These are phyloP conservation scores for Aspergillus brunneoviolaceus DNA, from an alignment of 2,329 filamentous ascomycete genomes.

Conservation along the genomic window DNA sequence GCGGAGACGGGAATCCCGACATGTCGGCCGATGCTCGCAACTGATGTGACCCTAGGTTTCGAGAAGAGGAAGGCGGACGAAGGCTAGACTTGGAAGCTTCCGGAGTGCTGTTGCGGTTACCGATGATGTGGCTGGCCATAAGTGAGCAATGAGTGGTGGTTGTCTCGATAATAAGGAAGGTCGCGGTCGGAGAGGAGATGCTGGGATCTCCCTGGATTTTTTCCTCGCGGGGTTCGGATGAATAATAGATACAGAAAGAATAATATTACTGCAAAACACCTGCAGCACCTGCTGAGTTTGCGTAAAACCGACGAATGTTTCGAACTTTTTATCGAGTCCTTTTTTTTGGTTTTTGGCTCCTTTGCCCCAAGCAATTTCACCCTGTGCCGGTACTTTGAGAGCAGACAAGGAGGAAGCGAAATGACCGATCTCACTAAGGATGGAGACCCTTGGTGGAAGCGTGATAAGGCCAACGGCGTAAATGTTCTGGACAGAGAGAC, in stretches of 20 bases:
- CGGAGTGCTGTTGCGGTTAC: constrained; percentile 95
- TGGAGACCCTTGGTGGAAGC: constrained; percentile 18
- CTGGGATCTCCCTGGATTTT: neutral
- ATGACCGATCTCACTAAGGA: constrained; percentile 23
- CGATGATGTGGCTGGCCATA: constrained; percentile 66
- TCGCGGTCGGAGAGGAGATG: neutral
- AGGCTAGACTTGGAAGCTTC: constrained; percentile 80
- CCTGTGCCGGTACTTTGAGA: constrained; percentile 14
- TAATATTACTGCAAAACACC: constrained; percentile 55
- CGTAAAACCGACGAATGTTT: constrained; percentile 25
- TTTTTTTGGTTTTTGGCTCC: neutral
- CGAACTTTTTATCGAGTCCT: constrained; percentile 11
- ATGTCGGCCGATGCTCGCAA: constrained; percentile 95
- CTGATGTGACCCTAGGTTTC: constrained; percentile 76
- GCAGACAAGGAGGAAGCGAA: constrained; percentile 18
- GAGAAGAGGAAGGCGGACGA: constrained; percentile 80
- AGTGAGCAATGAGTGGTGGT: constrained; percentile 17
- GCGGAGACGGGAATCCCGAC: constrained; percentile 73
- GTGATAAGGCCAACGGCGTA: constrained; percentile 28
- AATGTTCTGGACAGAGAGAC: constrained; percentile 29
- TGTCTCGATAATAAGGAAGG: constrained; percentile 1
- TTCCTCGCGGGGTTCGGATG: constrained; percentile 19
- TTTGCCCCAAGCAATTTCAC: neutral
- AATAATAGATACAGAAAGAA: constrained; percentile 39
- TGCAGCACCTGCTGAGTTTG: constrained; percentile 76